A percentile compares a stretch with the other conserved stretches of the same genome.
Evolutionary conservation across 2,329 filamentous ascomycete species (phyloP).

Genomic region (Cytospora leucostoma): DNA sequence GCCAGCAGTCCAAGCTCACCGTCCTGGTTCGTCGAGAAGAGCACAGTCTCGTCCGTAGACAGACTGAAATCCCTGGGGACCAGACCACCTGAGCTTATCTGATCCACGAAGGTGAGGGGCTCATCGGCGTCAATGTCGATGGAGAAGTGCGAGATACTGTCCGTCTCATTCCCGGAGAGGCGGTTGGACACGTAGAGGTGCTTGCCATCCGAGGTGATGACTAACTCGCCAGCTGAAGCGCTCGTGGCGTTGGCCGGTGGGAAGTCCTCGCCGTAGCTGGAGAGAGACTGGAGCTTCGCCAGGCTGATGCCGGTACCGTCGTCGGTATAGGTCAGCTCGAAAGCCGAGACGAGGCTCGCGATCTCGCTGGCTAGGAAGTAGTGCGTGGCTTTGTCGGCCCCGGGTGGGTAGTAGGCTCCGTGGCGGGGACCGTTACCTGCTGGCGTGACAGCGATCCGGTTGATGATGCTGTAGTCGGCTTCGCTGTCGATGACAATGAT

Average conservation of each 20-base stretch:
- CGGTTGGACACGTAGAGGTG: slow-evolving; percentile 56
- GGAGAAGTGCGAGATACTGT: slow-evolving; percentile 51
- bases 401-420: slow-evolving; percentile 48
- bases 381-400: slow-evolving; percentile 41
- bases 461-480: slow-evolving; percentile 43
- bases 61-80: slow-evolving; percentile 52
- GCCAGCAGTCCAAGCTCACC: slow-evolving; percentile 45
- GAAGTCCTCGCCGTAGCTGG: slow-evolving; percentile 42
- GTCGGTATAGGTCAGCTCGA: slow-evolving; percentile 42
- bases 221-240: slow-evolving; percentile 49
- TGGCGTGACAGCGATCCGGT: slow-evolving; percentile 37
- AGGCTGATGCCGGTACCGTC: slow-evolving; percentile 38
- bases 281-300: slow-evolving; percentile 40
- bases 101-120: slow-evolving; percentile 39
- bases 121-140: slow-evolving; percentile 34
- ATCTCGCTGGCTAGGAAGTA: slow-evolving; percentile 52
- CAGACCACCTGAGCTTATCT: slow-evolving; percentile 40
- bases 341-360: slow-evolving; percentile 47
- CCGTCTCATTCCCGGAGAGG: slow-evolving; percentile 45
- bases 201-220: slow-evolving; percentile 43
- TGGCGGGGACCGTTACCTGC: slow-evolving; percentile 52
- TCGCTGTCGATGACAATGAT: slow-evolving; percentile 49
- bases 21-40: slow-evolving; percentile 52
- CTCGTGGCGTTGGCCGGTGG: slow-evolving; percentile 39
- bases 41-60: slow-evolving; percentile 37